Evolutionary conservation across 2,329 filamentous ascomycete genomes (phyloP).

Genomic region (Coniochaeta prunicola): DNA sequence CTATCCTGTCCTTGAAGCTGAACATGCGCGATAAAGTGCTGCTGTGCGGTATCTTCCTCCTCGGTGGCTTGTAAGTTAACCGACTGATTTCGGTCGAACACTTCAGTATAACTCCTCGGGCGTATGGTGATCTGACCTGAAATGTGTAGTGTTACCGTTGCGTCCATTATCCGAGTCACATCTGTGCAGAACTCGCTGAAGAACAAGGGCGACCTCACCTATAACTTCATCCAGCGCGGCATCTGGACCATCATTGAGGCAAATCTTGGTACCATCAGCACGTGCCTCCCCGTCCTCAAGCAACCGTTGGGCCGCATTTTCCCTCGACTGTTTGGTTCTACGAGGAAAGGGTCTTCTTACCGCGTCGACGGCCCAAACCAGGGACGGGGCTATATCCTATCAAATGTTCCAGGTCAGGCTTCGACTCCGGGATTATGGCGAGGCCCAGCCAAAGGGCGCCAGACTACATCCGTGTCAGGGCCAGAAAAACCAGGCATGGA

Average conservation of each 20-base stretch:
- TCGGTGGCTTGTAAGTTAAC: constrained; percentile 32
- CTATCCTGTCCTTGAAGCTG: constrained; percentile 37
- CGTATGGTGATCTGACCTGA: not conserved
- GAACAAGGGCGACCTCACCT: constrained; percentile 7
- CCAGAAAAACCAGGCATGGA: not conserved
- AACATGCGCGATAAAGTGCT: constrained; percentile 30
- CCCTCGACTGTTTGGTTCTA: constrained; percentile 12
- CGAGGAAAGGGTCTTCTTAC: constrained; percentile 3
- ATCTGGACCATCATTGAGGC: constrained; percentile 17
- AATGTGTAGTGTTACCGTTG: constrained; percentile 5
- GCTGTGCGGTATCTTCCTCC: constrained; percentile 32
- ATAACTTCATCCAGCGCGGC: constrained; percentile 9
- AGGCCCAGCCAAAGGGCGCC: not conserved
- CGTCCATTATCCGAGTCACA: constrained; percentile 7
- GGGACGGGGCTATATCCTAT: constrained; percentile 4
- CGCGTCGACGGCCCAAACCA: not conserved
- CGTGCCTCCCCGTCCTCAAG: constrained; percentile 15
- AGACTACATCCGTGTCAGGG: constrained; percentile 2
- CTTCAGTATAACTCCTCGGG: not conserved
- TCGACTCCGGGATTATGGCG: constrained; percentile 2
- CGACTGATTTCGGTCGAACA: not conserved
- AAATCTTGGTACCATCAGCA: constrained; percentile 14
- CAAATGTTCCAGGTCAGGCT: not conserved
- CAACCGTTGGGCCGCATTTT: constrained; percentile 12
- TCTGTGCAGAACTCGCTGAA: constrained; percentile 8